Evolutionary conservation across 306 rosid species (phyloP).

Genomic region (Lathyrus sativus): DNA sequence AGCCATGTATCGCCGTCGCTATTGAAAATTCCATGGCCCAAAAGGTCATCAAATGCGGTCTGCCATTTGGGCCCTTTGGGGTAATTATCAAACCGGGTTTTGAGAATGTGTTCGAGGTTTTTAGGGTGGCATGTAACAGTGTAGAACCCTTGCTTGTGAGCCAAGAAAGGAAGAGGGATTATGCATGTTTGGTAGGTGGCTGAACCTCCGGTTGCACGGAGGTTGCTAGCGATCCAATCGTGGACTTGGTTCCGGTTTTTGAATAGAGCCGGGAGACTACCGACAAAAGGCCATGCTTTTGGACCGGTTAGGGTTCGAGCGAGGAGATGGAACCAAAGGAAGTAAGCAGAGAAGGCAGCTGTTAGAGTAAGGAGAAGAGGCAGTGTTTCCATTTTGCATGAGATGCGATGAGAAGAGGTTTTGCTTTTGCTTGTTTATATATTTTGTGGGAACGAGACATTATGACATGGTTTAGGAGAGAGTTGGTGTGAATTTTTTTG

Average conservation of each 20-base stretch:
- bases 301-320: constrained; percentile 77
- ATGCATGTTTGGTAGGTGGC: constrained; percentile 87
- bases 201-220: constrained; percentile 49
- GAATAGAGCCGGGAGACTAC: constrained; percentile 71
- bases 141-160: constrained; percentile 67
- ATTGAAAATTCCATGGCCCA: constrained; percentile 90
- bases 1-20: constrained; percentile 95
- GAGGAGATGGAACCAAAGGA: constrained; percentile 68
- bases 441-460: constrained; percentile 17
- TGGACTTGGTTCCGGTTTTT: constrained; percentile 62
- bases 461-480: constrained; percentile 45
- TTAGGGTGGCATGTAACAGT: constrained; percentile 86
- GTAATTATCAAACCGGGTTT: constrained; percentile 77
- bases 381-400: constrained; percentile 54
- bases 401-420: not conserved
- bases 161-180: constrained; percentile 71
- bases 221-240: constrained; percentile 75
- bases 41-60: constrained; percentile 75
- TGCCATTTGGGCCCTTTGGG: constrained; percentile 91
- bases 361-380: constrained; percentile 42
- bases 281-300: constrained; percentile 63
- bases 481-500: constrained; percentile 60
- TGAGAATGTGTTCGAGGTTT: constrained; percentile 83
- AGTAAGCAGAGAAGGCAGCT: constrained; percentile 48
- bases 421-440: constrained; percentile 25